A percentile compares a stretch with the other conserved stretches of the same genome.
phyloP scores from a whole-genome alignment of 1,284 basidiomycete species.

The Porogramme epimiltina region DNA sequence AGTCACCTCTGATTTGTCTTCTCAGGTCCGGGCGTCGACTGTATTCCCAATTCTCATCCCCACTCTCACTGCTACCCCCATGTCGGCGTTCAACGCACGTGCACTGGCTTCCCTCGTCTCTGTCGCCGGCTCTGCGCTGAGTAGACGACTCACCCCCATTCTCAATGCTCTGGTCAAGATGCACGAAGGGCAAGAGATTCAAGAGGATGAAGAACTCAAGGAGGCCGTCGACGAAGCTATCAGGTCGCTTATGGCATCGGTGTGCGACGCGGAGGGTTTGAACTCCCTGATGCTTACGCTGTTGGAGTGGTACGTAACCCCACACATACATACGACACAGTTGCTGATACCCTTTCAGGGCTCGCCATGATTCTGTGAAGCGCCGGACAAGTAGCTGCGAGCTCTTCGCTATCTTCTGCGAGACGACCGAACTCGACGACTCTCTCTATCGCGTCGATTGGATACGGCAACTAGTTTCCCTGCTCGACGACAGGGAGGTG shows the following conservation, averaged over 20 bases:
- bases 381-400: constrained; percentile 81
- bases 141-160: constrained; percentile 78
- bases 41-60: constrained; percentile 99
- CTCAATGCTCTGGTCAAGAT: constrained; percentile 77
- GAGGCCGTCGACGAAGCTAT: constrained; percentile 80
- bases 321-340: not conserved
- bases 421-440: constrained; percentile 77
- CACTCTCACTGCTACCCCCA: constrained; percentile 86
- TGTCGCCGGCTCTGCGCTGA: constrained; percentile 90
- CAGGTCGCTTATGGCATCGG: constrained; percentile 72
- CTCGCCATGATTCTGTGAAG: constrained; percentile 70
- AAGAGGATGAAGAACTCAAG: constrained; percentile 69
- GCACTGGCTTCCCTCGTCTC: constrained; percentile 90
- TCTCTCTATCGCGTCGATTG: constrained; percentile 91
- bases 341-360: constrained; percentile 47
- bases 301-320: constrained; percentile 77
- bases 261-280: constrained; percentile 84
- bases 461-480: constrained; percentile 89
- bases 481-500: constrained; percentile 80
- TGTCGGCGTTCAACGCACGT: constrained; percentile 95
- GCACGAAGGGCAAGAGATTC: constrained; percentile 56
- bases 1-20: not conserved
- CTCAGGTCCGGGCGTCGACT: constrained; percentile 83
- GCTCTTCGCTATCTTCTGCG: constrained; percentile 82
- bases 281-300: constrained; percentile 88